Evolutionary conservation across 305 asterid species (phyloP).

Genomic region (Euphrasia arctica): DNA sequence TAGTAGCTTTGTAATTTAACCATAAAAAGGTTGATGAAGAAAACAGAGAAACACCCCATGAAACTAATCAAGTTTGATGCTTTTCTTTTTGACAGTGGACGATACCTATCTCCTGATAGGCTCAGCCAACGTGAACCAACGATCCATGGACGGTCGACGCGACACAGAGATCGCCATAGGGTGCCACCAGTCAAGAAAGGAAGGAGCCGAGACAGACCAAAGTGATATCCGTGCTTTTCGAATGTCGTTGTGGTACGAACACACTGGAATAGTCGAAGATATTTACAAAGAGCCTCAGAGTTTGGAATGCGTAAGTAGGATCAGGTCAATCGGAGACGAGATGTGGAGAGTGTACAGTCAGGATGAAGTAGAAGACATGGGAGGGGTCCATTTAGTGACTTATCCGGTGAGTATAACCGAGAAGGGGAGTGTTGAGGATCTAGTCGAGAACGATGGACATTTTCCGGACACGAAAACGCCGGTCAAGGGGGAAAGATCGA

Average conservation of each 20-base stretch:
- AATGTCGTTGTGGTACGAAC: conserved; percentile 84
- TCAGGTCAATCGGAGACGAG: conserved; percentile 55
- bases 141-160: conserved; percentile 94
- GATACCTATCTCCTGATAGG: conserved; percentile 74
- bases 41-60: neutral
- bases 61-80: neutral
- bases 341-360: conserved; percentile 78
- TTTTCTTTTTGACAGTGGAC: conserved; percentile 50
- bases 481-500: conserved; percentile 68
- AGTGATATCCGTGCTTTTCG: conserved; percentile 64
- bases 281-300: conserved; percentile 53
- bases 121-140: conserved; percentile 85
- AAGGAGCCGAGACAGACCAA: conserved; percentile 28
- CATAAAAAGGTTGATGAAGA: neutral
- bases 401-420: conserved; percentile 60
- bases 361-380: conserved; percentile 69
- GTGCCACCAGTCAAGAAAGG: conserved; percentile 50
- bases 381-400: conserved; percentile 66
- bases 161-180: conserved; percentile 95
- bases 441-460: conserved; percentile 32
- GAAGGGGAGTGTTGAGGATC: conserved; percentile 57
- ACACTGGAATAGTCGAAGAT: conserved; percentile 54
- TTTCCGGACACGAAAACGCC: conserved; percentile 72
- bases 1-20: neutral
- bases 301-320: conserved; percentile 48